Evolutionary conservation across 148 eudicot species (phyloP), one percentile per base, ranked within the genome.

Genomic region (Nepenthes gracilis): DNA sequence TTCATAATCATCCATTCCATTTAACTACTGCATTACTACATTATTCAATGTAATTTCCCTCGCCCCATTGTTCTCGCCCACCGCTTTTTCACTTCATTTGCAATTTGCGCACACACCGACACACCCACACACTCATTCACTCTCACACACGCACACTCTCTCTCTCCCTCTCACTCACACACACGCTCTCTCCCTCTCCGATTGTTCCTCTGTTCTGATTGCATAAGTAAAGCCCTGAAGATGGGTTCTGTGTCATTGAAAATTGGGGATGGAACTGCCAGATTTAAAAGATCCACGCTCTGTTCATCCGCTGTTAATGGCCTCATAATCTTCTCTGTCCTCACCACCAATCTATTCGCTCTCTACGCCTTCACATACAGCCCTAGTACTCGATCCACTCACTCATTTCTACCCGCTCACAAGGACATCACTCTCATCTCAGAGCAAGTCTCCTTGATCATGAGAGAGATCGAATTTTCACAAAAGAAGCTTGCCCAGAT

Each of bases 191-290:
- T 40, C 45, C 45, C 45, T 8, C 45, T 70, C 58, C 15, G 55
- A 1, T 59, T 45, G 10, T 40, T 33, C 1, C 34, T 66, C 68
- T 14, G 6, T 14, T 14, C 6, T 10, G 6, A 14, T 5, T 15
- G 57, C 11, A 43, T 54, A 36, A 33, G 15, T 1, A 36, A 2
- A 12, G 43, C 40, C n/a, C 34, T 2, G 11, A 36, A 61, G 58
- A 90, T 91, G 97, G 97, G 97, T 1, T 80, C 96, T 9, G 97
- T 91, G 48, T 89, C 99, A 15, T 74, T 93, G 33, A 93, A 93
- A 58, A 86, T 93, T 8, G 99, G 99, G 3, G 95, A 94, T 45
- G 99, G 97, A 52, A 89, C 99, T 0, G 99, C 99, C 23, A 86
- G 95, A 78, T 94, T 89, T 77, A 94, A 72, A 67, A 76, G 80